Evolutionary conservation across 371 early-diverging fungal species (phyloP), one percentile per base, ranked within the genome.

Genomic region (Mortierella sp.): DNA sequence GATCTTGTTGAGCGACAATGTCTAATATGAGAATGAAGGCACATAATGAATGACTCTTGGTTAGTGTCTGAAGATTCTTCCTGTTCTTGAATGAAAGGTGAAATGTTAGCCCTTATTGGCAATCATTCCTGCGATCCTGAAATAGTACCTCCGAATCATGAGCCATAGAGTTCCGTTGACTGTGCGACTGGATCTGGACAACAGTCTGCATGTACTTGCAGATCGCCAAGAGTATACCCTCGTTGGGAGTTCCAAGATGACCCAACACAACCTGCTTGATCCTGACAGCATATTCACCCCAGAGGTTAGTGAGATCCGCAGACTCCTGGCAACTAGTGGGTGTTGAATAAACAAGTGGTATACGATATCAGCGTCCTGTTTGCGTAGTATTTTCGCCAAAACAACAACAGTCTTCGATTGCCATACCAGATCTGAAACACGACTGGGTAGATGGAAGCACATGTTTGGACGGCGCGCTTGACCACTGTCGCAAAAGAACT

Each of bases 271-370:
- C 38, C 32, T 79, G 79, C 32, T 85, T 85, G 29, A 82, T 79
- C 77, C 76, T 76, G 70, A 85, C 43, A 27, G 79, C 86, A n/a
- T 82, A 82, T 68, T 82, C 82, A 18, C 79, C 79, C 86, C 86
- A 85, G 8, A 85, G 82, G 3, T 27, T 46, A 11, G 58, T 56
- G 43, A 79, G 70, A 14, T 21, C 21, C 11, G 70, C 74, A 29
- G 68, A 68, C 0, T 82, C 82, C 77, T 85, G 86, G 18, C 77
- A 85, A 41, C 86, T 85, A 70, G 3, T 65, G 18, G 38, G 58
- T 21, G 48, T 32, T 11, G 14, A 63, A 51, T 41, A 65, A 35
- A 41, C 18, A 35, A 71, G 0, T 44, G 1, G 51, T 18, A 18
- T 21, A 16, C 43, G 16, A 46, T 18, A 46, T n/a, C 6, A 58